Base-by-base conservation (phyloP, 352 stramenopile species). In the Phytophthora constricta region DNA sequence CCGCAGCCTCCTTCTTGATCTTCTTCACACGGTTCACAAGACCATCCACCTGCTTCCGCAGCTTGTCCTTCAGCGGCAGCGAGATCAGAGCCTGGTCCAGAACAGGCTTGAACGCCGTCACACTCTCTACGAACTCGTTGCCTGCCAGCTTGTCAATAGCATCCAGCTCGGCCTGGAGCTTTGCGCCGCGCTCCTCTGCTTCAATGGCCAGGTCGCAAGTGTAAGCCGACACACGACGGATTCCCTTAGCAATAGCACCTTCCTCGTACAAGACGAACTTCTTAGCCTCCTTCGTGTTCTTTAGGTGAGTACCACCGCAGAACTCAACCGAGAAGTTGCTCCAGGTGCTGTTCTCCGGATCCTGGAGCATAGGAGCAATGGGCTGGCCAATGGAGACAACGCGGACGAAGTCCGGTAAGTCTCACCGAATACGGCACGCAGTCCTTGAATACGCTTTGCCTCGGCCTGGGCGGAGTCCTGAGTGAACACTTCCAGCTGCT, bases 341-440 rank as follows among this genome's bases (percentile, higher is more conserved):
- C 92, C 93, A 98, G 10, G 76, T 80, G 56, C 79, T 91, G 72
- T 96, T 96, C 64, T 89, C 82, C 2, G 96, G 95, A 62, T 98
- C 90, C 53, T 92, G 76, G 13, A 93, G 77, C 87, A 86, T 93
- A 11, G 79, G 72, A 13, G 73, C 70, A 43, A 93, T 90, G 9
- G 80, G 65, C 45, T 96, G 80, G 22, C 97, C 98, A 25, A 99
- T 97, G 22, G 88, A 97, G 9, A 99, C 93, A 22, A 99, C 97
- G 39, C 97, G 86, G 0, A 99, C 98, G 46, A 98, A 94, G 85
- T 99, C 97, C 13, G 98, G 87, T 99, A 99, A 5, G 96, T 97
- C 84, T 99, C 98, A 47, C 98, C 98, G 76, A 99, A 99, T 16
- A 99, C 97, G 17, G 97, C 97, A 39, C 97, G 84, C n/a, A 99